Evolutionary conservation across 164 flowering plant species (phyloP).

Genomic region (Cinnamomum chago): DNA sequence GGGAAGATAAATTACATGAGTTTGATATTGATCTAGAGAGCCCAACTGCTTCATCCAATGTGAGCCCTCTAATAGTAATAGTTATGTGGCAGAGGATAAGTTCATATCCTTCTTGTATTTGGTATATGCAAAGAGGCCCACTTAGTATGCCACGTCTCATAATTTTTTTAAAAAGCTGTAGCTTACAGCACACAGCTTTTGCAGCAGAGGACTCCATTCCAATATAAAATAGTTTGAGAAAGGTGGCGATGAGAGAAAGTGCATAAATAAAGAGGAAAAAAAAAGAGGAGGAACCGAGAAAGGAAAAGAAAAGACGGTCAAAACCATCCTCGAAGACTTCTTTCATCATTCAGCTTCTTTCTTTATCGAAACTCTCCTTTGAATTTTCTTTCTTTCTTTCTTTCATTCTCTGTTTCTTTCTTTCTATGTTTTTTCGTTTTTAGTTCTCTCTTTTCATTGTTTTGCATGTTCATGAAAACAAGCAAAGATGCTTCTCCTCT

Average conservation of each 20-base stretch:
- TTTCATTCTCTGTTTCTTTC: background rate
- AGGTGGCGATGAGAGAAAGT: background rate
- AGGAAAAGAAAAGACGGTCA: constrained; percentile 60
- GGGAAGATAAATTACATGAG: too few species aligned
- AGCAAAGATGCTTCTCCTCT: constrained; percentile 12
- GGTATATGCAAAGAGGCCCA: too few species aligned
- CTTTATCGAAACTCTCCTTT: constrained; percentile 75
- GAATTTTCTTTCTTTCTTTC: constrained; percentile 21
- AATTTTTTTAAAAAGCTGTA: too few species aligned
- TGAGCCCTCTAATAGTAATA: too few species aligned
- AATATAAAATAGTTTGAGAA: constrained; percentile 6
- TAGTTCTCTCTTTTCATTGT: constrained; percentile 11
- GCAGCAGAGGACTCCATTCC: too few species aligned
- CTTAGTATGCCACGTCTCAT: too few species aligned
- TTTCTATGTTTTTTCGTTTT: background rate
- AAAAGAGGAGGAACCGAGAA: constrained; percentile 9
- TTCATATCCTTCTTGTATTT: too few species aligned
- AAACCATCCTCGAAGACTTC: constrained; percentile 82
- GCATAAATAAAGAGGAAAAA: constrained; percentile 5
- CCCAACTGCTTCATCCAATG: too few species aligned
- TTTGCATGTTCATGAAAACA: constrained; percentile 7
- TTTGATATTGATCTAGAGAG: too few species aligned
- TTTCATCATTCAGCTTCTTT: constrained; percentile 66
- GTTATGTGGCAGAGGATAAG: too few species aligned
- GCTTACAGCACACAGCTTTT: too few species aligned